These are phyloP conservation scores for Cinnamomum chago DNA, from an alignment of 164 flowering plant genomes.

Conservation along the genomic window DNA sequence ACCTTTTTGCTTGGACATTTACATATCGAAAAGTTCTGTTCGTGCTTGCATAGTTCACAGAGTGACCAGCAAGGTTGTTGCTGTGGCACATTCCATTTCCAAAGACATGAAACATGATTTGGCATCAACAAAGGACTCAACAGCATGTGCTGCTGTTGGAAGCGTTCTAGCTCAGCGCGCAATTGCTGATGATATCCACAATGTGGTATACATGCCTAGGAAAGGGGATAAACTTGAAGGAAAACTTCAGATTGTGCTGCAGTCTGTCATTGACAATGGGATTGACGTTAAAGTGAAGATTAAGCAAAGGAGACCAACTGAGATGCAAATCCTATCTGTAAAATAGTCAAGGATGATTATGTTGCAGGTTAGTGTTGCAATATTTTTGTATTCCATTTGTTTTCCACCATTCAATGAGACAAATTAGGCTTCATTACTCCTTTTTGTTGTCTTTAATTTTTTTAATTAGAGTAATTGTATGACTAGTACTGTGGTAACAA, in stretches of 20 bases:
- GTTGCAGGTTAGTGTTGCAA: no score
- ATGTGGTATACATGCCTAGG: slow-evolving; percentile 78
- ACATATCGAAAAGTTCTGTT: slow-evolving; percentile 75
- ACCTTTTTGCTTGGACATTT: slow-evolving; percentile 86
- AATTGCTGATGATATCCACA: slow-evolving; percentile 84
- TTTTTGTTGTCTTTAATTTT: no score
- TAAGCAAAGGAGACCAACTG: slow-evolving; percentile 51
- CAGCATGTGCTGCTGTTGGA: slow-evolving; percentile 77
- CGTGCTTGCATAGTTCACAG: slow-evolving; percentile 85
- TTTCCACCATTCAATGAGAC: background rate
- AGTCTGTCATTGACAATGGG: slow-evolving; percentile 60
- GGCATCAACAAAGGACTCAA: slow-evolving; percentile 51
- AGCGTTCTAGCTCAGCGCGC: slow-evolving; percentile 73
- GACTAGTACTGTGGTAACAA: no score
- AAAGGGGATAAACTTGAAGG: slow-evolving; percentile 83
- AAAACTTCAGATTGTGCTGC: slow-evolving; percentile 71
- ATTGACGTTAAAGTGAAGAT: slow-evolving; percentile 76
- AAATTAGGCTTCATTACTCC: background rate
- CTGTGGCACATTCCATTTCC: slow-evolving; percentile 89
- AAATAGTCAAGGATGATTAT: background rate
- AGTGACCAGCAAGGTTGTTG: slow-evolving; percentile 84
- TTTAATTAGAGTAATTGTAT: background rate
- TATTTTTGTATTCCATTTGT: background rate
- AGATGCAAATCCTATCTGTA: slow-evolving; percentile 1
- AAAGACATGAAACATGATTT: slow-evolving; percentile 83